These are phyloP conservation scores for Sporothrix inflata DNA, from an alignment of 2,329 filamentous ascomycete genomes.

Conservation along the genomic window DNA sequence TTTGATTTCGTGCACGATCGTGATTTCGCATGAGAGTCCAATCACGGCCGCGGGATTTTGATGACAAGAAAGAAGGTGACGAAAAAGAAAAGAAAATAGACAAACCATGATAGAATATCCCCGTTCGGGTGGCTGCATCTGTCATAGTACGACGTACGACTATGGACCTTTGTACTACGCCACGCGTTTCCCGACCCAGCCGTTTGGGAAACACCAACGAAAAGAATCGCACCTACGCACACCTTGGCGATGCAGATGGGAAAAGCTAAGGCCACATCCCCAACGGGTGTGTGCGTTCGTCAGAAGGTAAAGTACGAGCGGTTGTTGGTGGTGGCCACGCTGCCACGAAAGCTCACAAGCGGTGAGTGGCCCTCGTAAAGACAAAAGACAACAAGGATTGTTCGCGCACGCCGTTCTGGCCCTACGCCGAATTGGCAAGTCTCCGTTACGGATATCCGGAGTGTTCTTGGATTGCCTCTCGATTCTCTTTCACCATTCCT, in stretches of 20 bases:
- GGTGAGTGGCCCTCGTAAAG: not conserved
- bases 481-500: no score
- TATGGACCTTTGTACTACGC: not conserved
- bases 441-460: not conserved
- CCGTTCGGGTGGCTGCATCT: not conserved
- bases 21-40: not conserved
- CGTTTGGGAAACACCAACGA: not conserved
- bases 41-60: not conserved
- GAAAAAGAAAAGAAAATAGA: not conserved
- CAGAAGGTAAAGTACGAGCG: no score
- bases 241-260: no score
- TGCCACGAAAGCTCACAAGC: not conserved
- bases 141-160: not conserved
- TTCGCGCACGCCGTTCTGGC: not conserved
- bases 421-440: not conserved
- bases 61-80: not conserved
- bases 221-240: no score
- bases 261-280: no score
- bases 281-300: no score
- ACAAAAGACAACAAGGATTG: not conserved
- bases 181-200: not conserved
- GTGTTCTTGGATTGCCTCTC: not conserved
- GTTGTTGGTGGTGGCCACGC: not conserved
- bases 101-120: no score
- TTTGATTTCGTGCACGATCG: not conserved